Evolutionary conservation across 306 rosid species (phyloP).

Genomic region (Rosa rugosa): DNA sequence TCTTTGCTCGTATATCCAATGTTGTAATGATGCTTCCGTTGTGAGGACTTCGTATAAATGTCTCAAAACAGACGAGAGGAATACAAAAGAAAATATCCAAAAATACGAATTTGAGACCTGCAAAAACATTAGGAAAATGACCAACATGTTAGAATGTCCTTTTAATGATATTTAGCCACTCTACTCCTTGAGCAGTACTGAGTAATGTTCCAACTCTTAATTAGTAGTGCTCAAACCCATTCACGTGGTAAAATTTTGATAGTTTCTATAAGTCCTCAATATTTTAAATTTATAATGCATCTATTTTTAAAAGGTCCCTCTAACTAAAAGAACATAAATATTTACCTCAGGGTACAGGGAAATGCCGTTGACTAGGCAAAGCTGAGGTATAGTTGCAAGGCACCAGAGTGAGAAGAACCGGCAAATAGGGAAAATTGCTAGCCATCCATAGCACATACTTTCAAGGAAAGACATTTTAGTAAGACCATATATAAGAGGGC

Average conservation of each 20-base stretch:
- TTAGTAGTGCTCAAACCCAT: not conserved
- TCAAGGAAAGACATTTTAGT: slow-evolving; percentile 43
- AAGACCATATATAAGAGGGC: slow-evolving; percentile 56
- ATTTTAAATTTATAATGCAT: too few relatives aligned
- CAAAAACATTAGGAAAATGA: not conserved
- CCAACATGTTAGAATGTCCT: not conserved
- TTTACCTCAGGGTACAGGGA: slow-evolving; percentile 69
- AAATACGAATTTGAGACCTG: slow-evolving; percentile 56
- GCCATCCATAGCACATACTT: slow-evolving; percentile 49
- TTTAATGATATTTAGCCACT: too few relatives aligned
- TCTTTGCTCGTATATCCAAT: slow-evolving; percentile 53
- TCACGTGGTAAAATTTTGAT: too few relatives aligned
- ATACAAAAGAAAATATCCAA: slow-evolving; percentile 39
- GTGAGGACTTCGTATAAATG: slow-evolving; percentile 47
- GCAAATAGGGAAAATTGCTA: slow-evolving; percentile 42
- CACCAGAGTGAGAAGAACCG: slow-evolving; percentile 51
- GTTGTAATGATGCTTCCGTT: slow-evolving; percentile 42
- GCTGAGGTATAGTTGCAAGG: slow-evolving; percentile 59
- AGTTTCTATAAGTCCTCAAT: too few relatives aligned
- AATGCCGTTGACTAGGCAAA: slow-evolving; percentile 52
- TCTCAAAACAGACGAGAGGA: slow-evolving; percentile 30
- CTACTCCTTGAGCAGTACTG: too few relatives aligned
- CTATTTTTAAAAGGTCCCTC: too few relatives aligned
- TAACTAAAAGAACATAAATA: not conserved
- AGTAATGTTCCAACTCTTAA: too few relatives aligned